Conservation (phyloP, 2,329 filamentous ascomycete species). For the Alternaria conjuncta region DNA sequence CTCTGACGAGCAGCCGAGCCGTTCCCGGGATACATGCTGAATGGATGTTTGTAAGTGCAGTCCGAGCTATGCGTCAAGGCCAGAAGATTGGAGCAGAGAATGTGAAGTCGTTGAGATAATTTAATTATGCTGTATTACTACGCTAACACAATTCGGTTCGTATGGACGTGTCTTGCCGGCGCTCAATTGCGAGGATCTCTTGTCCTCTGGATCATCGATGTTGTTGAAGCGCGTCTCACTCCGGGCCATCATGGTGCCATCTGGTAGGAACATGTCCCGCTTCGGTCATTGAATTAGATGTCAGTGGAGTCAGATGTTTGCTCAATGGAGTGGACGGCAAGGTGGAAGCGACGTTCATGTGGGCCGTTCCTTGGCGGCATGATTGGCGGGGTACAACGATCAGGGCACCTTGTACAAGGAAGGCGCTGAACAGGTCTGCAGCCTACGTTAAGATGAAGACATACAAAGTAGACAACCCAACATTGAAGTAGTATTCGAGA, state of each 20-base stretch:
- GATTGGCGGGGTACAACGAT: not conserved
- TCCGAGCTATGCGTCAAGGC: not conserved
- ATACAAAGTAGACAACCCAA: not conserved
- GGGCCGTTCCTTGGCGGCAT: not conserved
- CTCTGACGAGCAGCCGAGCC: not conserved
- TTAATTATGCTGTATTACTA: not conserved
- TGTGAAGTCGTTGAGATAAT: not conserved
- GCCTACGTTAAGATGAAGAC: not conserved
- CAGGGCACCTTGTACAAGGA: not conserved
- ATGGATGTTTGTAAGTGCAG: not conserved
- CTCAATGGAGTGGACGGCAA: not conserved
- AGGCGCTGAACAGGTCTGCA: not conserved
- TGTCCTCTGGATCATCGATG: not conserved
- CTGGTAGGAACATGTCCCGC: not conserved
- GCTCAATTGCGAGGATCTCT: not conserved
- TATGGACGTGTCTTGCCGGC: not conserved
- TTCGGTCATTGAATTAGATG: too few relatives aligned
- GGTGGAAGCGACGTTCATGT: not conserved
- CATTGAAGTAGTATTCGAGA: not conserved
- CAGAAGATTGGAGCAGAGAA: not conserved
- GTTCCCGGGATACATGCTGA: not conserved
- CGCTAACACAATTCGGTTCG: not conserved
- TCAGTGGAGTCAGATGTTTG: not conserved
- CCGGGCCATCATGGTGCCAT: rapidly evolving
- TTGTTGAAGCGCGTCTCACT: not conserved